phyloP scores from a whole-genome alignment of 1,284 basidiomycete species.

The Spongiforma sp. region DNA sequence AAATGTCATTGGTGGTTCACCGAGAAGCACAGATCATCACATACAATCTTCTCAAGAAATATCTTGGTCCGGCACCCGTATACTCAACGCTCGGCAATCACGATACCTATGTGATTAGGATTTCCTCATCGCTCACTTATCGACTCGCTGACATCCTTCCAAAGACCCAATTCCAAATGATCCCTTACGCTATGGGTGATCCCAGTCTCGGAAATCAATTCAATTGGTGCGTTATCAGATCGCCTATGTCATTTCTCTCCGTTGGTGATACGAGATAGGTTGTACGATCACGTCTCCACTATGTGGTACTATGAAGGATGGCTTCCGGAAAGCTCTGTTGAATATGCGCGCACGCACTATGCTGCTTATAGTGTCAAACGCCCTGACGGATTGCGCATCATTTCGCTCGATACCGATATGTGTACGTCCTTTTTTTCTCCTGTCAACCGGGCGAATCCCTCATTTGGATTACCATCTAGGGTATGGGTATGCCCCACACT shows the following conservation, averaged over 20 bases:
- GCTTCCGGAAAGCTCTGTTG: conserved; percentile 63
- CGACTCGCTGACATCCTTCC: neutral
- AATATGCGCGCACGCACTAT: conserved; percentile 70
- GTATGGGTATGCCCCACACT: conserved; percentile 39
- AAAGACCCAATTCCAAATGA: conserved; percentile 62
- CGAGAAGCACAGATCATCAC: conserved; percentile 51
- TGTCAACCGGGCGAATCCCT: neutral
- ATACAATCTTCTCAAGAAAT: conserved; percentile 67
- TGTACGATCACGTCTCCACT: conserved; percentile 71
- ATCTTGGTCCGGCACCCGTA: conserved; percentile 65
- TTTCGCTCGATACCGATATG: conserved; percentile 78
- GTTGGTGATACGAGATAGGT: conserved; percentile 53
- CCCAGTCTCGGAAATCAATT: conserved; percentile 57
- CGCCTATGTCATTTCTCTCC: neutral
- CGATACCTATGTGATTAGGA: conserved; percentile 56
- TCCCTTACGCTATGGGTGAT: conserved; percentile 61
- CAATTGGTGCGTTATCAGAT: conserved; percentile 57
- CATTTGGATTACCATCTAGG: too few relatives aligned
- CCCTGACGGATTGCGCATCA: conserved; percentile 69
- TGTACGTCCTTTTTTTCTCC: conserved; percentile 46
- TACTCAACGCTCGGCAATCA: conserved; percentile 78
- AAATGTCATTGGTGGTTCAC: neutral
- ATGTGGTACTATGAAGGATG: conserved; percentile 76
- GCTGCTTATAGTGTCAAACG: conserved; percentile 73
- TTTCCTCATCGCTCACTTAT: neutral